A percentile compares a stretch with the other conserved stretches of the same genome.
phyloP scores from a whole-genome alignment of 805 yeast genomes.

The Myxozyma neotropica region DNA sequence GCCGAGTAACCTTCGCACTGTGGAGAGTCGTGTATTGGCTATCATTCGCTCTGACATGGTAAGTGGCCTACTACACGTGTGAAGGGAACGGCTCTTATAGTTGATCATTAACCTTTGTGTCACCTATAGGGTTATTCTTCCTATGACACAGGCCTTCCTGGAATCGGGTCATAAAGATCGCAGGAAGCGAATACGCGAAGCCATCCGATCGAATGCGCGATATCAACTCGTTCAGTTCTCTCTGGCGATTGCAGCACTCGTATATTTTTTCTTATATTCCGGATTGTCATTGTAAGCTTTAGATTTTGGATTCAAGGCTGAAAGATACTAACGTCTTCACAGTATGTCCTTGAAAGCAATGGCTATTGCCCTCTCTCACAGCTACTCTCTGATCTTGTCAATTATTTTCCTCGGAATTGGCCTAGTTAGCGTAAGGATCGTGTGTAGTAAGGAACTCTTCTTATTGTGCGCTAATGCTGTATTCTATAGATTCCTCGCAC shows the following conservation, averaged over 20 bases:
- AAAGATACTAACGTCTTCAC: neutral
- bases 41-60: conserved; percentile 79
- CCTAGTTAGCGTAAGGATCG: conserved; percentile 48
- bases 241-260: conserved; percentile 54
- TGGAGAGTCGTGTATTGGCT: conserved; percentile 84
- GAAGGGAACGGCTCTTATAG: too few species aligned
- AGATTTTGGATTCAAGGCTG: too few species aligned
- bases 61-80: neutral
- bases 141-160: conserved; percentile 71
- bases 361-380: conserved; percentile 74
- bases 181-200: conserved; percentile 53
- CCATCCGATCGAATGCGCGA: conserved; percentile 57
- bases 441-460: neutral
- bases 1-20: conserved; percentile 51
- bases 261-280: conserved; percentile 60
- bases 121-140: conserved; percentile 51
- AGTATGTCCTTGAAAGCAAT: conserved; percentile 60
- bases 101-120: neutral
- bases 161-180: conserved; percentile 66
- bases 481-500: conserved; percentile 54
- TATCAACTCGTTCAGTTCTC: conserved; percentile 63
- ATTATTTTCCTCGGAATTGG: conserved; percentile 89
- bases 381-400: conserved; percentile 72
- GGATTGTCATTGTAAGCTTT: conserved; percentile 51
- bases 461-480: too few species aligned